These are phyloP conservation scores for Lepidium sativum DNA, from an alignment of 345 rosid genomes.

Conservation along the genomic window DNA sequence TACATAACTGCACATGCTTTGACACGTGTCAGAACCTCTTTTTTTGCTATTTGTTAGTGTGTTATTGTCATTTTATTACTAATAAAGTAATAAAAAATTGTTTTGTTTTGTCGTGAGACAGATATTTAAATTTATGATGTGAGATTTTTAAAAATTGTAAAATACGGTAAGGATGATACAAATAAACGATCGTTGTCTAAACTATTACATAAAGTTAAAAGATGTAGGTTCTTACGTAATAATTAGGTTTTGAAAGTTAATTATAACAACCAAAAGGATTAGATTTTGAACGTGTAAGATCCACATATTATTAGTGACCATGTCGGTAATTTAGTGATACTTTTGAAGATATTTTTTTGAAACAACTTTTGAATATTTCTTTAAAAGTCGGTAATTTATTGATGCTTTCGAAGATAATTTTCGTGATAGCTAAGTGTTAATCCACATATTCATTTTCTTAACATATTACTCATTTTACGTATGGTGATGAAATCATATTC, in stretches of 20 bases:
- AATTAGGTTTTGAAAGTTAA: conserved; percentile 4
- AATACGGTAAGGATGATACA: too few species aligned
- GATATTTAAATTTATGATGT: neutral
- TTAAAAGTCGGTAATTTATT: neutral
- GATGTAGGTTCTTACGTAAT: neutral
- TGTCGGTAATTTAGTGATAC: conserved; percentile 10
- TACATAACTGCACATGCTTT: conserved; percentile 19
- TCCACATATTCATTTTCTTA: neutral
- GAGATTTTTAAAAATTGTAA: too few species aligned
- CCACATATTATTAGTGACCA: conserved; percentile 9
- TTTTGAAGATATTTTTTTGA: neutral
- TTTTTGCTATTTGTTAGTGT: conserved; percentile 2
- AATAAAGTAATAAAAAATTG: neutral
- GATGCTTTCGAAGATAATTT: neutral
- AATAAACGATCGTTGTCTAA: neutral
- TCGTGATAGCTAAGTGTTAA: neutral
- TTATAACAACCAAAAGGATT: neutral
- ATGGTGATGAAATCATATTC: neutral
- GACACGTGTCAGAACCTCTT: conserved; percentile 16
- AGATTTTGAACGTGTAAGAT: neutral
- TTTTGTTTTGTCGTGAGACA: neutral
- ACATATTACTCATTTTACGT: neutral
- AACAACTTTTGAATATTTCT: too few species aligned
- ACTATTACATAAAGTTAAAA: neutral
- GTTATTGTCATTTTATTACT: conserved; percentile 3